Evolutionary conservation across 2,329 filamentous ascomycete species (phyloP).

Genomic region (Massarina eburnea): DNA sequence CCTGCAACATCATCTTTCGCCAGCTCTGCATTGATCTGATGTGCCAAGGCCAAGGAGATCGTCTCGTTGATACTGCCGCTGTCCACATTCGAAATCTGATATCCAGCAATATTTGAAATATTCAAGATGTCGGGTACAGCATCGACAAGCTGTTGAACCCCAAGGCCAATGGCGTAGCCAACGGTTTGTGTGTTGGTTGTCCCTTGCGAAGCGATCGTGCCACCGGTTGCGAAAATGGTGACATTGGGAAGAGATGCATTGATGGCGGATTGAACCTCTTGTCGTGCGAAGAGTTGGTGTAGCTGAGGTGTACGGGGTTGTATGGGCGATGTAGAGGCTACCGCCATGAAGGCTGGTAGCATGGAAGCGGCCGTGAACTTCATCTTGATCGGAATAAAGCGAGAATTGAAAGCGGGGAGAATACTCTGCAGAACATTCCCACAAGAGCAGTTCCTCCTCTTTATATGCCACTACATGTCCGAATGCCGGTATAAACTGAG

Average conservation of each 20-base stretch:
- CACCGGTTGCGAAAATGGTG: constrained; percentile 60
- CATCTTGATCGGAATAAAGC: constrained; percentile 18
- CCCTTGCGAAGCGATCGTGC: constrained; percentile 60
- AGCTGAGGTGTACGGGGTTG: constrained; percentile 13
- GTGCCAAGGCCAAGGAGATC: constrained; percentile 52
- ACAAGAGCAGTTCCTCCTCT: neutral
- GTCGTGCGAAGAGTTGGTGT: constrained; percentile 28
- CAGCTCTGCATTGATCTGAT: constrained; percentile 54
- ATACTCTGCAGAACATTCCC: neutral
- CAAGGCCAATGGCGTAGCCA: constrained; percentile 56
- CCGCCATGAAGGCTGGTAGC: constrained; percentile 20
- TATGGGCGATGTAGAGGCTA: constrained; percentile 25
- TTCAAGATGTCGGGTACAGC: constrained; percentile 59
- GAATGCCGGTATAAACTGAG: neutral
- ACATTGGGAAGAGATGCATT: constrained; percentile 57
- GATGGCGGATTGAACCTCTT: constrained; percentile 36
- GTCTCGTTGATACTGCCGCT: constrained; percentile 48
- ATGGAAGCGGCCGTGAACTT: constrained; percentile 16
- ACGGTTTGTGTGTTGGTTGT: constrained; percentile 55
- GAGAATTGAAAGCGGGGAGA: neutral
- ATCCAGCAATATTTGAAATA: constrained; percentile 57
- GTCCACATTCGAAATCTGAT: constrained; percentile 45
- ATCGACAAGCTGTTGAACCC: constrained; percentile 55
- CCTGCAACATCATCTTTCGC: constrained; percentile 47
- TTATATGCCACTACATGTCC: neutral